Base-by-base conservation (phyloP, 2,329 filamentous ascomycete genomes). In the Raffaelea ambrosiae region DNA sequence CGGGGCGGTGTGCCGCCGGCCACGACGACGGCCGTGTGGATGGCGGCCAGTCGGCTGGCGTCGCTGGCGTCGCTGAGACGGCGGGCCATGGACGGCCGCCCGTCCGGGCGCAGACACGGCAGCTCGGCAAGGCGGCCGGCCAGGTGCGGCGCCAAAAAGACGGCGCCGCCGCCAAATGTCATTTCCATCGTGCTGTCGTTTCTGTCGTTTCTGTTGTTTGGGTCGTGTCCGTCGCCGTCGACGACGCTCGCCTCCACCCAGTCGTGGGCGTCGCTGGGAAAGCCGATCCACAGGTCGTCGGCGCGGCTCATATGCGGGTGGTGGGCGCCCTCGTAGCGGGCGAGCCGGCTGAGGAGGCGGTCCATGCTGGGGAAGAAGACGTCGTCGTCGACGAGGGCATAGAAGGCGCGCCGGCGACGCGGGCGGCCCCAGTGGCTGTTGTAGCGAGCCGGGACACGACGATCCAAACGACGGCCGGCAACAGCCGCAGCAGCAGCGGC, bases 371-470 rank as follows among this genome's bases (percentile, higher is more conserved):
- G 70, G 42, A 74, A 63, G 54, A 74, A 74, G 43, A 72, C 59
- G 47, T 68, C 64, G 52, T 73, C 70, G 29, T 74, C 71, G 1
- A 74, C 53, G 1, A 74, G 58, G 1, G 63, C 70, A 35, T 67
- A 65, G 60, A 67, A 72, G 18, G 16, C 20, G 41, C 46, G 40
- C n/a, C 20, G 7, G 26, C 18, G 13, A 14, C 26, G 18, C 3
- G n/a, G 22, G 18, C 11, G 40, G 40, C 40, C 5, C 4, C 11
- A 14, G 35, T 38, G 40, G 40, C 21, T 8, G 20, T n/a, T 13
- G 40, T 20, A 7, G 4, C 18, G 19, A 19, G 10, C 10, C 19
- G 11, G 23, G 19, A 4, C 18, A 20, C 26, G 7, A 13, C 13
- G 26, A 13, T 29, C 7, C 26, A 7, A 13, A 13, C 26, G 26